Evolutionary conservation across 2,329 filamentous ascomycete species (phyloP), one percentile per base, ranked within the genome.

Genomic region (Diaporthe aspalathi): DNA sequence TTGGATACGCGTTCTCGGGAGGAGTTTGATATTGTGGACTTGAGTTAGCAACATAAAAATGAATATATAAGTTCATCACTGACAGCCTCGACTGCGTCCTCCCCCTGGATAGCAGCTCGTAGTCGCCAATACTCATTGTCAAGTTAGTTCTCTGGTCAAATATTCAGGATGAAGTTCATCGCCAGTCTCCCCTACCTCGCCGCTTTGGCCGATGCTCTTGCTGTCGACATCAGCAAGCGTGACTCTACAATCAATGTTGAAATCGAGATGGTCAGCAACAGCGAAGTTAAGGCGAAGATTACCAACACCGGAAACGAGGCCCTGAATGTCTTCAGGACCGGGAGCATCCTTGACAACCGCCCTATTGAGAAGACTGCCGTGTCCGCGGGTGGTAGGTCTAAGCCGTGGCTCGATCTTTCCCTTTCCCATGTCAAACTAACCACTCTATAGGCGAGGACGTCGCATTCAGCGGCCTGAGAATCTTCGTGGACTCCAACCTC

Each of bases 241-340:
- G 76, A 82, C 76, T 76, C 81, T 73, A 81, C 83, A 70, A 78
- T 86, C 67, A 79, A 83, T 24, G 83, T 85, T 73, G 79, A 84
- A 76, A 81, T 88, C 70, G 80, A 85, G 77, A 80, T 84, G 76
- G 77, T 83, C 27, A 84, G 84, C 72, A 88, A 89, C 80, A 84
- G 85, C n/a, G 82, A 81, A 70, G 82, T 89, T 74, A 87, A 87
- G 80, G 85, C 86, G 40, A 79, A 81, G 57, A 81, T 89, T 71
- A 88, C 84, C 74, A 89, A 89, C 82, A 86, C 80, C 49, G 87
- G 86, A 60, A 80, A 80, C 54, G 80, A 79, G 56, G 81, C 81
- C 71, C 76, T 89, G 73, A 87, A 88, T 78, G 76, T 89, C 29
- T 80, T 89, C 73, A 88, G 84, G 81, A 82, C 83, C 47, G 87